Base-by-base conservation (phyloP, 1,139 yeast species). In the Neolecta irregularis region DNA sequence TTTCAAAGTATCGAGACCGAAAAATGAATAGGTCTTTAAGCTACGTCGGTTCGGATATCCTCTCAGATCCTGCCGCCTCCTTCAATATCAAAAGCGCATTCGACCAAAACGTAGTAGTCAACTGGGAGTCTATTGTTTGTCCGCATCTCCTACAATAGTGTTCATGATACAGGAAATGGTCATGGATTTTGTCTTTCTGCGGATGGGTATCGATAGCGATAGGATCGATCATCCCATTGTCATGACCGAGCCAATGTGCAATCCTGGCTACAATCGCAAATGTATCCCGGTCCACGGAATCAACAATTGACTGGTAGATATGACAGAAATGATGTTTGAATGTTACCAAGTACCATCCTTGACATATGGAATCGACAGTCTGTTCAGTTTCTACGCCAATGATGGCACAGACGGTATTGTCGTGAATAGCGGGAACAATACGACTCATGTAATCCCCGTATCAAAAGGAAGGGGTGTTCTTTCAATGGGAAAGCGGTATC, bases 281-380 rank as follows among this genome's bases (percentile, higher is more conserved):
- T 69, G 67, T 39, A 21, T 12, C 36, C 33, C 17, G 8, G 11
- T 30, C 13, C 6, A 4, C 12, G 5, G 12, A n/a, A 13, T 15
- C 13, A 13, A 3, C 11, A 16, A 17, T 16, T 2, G 8, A 17
- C 32, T 5, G 8, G 6, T 15, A 41, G 44, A 33, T 9, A 68
- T 80, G 74, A 76, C 76, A 51, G 94, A 88, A 53, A 54, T 81
- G 29, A 52, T 83, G 28, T 91, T 79, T 51, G 96, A 83, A 57
- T 72, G 77, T 8, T 88, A 80, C 53, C 63, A 62, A 36, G 77
- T 67, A 1, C 91, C 92, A 2, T 66, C 75, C 37, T 73, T 75
- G 1, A 68, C 81, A 0, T 71, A 76, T 52, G 96, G 96, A 5
- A 65, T 81, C 24, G 95, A 83, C 52, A 67, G 79, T 7, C 57